Percentiles rank a stretch among this genome's conserved stretches.
Conservation (phyloP, 768 basidiomycete genomes). For the Suillus paluster region DNA sequence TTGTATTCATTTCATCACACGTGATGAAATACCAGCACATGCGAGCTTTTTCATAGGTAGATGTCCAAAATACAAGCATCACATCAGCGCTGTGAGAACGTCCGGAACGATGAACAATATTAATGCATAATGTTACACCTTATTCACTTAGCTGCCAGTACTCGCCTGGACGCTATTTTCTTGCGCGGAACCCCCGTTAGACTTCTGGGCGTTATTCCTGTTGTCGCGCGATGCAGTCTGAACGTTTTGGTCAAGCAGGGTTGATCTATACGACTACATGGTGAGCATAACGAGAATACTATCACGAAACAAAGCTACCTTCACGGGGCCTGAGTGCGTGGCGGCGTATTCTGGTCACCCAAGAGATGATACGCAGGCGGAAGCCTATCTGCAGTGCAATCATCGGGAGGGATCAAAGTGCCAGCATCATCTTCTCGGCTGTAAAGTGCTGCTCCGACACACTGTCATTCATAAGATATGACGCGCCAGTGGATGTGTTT, state of each 20-base stretch:
- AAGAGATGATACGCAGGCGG: slow-evolving; percentile 3
- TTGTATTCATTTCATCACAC: too few relatives aligned
- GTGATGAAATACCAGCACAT: neutral
- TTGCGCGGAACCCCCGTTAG: neutral
- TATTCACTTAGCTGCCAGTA: neutral
- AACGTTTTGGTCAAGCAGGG: too few relatives aligned
- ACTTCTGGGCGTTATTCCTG: neutral
- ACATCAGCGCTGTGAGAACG: neutral
- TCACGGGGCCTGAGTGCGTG: neutral
- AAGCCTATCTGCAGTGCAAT: neutral
- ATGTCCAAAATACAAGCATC: neutral
- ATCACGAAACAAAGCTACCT: neutral
- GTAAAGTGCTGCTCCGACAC: neutral
- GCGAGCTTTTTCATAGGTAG: neutral
- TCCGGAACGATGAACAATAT: neutral
- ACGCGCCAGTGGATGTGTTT: too few relatives aligned
- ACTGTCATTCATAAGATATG: neutral
- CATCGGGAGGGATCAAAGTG: neutral
- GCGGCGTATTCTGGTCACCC: neutral
- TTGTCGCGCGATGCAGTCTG: neutral
- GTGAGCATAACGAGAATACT: neutral
- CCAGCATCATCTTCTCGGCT: slow-evolving; percentile 3
- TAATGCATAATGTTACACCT: neutral
- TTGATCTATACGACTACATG: neutral
- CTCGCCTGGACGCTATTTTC: neutral